Evolutionary conservation across 352 stramenopile species (phyloP).

Genomic region (Phytophthora tubulina): DNA sequence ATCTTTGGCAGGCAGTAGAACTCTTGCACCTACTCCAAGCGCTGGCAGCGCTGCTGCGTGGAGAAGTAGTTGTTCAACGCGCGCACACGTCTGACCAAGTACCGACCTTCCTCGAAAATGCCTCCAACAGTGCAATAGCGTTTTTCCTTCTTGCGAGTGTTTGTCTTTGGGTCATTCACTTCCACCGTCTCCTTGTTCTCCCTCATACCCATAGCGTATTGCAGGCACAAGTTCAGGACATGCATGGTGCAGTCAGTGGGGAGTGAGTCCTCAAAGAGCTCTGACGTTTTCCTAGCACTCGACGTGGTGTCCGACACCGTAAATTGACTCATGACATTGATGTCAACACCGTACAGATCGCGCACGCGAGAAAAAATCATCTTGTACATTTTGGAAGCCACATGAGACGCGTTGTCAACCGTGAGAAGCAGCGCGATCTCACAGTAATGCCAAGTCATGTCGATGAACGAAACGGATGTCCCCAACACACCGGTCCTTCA

Average conservation of each 20-base stretch:
- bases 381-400: background rate
- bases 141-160: background rate
- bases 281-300: background rate
- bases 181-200: conserved; percentile 8
- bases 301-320: background rate
- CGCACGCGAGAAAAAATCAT: conserved; percentile 3
- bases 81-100: background rate
- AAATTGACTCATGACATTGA: conserved; percentile 3
- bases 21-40: conserved; percentile 5
- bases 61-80: conserved; percentile 15
- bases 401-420: conserved; percentile 9
- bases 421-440: conserved; percentile 19
- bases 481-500: background rate
- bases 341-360: background rate
- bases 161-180: background rate
- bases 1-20: conserved; percentile 12
- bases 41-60: conserved; percentile 16
- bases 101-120: background rate
- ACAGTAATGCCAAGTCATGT: background rate
- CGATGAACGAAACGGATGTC: conserved; percentile 7
- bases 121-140: conserved; percentile 4
- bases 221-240: conserved; percentile 1
- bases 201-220: background rate
- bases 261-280: conserved; percentile 5
- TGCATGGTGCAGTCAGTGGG: conserved; percentile 11